Conservation (phyloP, 2,329 filamentous ascomycete genomes). For the Alternaria alternata region DNA sequence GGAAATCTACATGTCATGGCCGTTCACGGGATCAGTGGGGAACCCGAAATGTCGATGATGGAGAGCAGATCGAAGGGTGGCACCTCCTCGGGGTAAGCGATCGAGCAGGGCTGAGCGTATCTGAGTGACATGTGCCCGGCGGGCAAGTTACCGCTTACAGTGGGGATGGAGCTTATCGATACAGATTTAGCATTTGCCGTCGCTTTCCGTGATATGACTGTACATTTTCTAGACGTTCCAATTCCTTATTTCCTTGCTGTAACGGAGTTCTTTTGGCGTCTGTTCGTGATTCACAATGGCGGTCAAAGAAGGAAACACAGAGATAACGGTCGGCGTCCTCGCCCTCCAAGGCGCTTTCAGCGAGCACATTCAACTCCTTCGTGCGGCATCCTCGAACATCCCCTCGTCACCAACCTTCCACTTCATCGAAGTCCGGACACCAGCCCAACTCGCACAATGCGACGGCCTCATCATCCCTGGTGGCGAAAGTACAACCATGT, state of each 20-base stretch:
- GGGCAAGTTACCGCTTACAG: slow-evolving; percentile 7
- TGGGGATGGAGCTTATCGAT: slow-evolving; percentile 25
- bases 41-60: slow-evolving; percentile 17
- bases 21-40: slow-evolving; percentile 10
- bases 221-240: not conserved
- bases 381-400: slow-evolving; percentile 68
- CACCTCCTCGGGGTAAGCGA: slow-evolving; percentile 9
- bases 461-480: slow-evolving; percentile 89
- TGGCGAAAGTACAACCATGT: slow-evolving; percentile 94
- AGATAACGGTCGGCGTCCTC: slow-evolving; percentile 67
- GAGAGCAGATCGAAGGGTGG: not conserved
- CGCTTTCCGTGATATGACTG: slow-evolving; percentile 15
- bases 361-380: slow-evolving; percentile 83
- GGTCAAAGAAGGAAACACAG: slow-evolving; percentile 19
- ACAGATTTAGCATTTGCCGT: slow-evolving; percentile 13
- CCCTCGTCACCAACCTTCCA: slow-evolving; percentile 30
- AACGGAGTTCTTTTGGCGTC: slow-evolving; percentile 9
- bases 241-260: slow-evolving; percentile 9
- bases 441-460: slow-evolving; percentile 73
- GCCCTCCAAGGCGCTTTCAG: slow-evolving; percentile 92
- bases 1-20: slow-evolving; percentile 8
- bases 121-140: slow-evolving; percentile 3
- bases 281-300: slow-evolving; percentile 29
- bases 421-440: slow-evolving; percentile 83
- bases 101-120: slow-evolving; percentile 9